Conservation (phyloP, 139 green algal species). For the Chlorella vulgaris region DNA sequence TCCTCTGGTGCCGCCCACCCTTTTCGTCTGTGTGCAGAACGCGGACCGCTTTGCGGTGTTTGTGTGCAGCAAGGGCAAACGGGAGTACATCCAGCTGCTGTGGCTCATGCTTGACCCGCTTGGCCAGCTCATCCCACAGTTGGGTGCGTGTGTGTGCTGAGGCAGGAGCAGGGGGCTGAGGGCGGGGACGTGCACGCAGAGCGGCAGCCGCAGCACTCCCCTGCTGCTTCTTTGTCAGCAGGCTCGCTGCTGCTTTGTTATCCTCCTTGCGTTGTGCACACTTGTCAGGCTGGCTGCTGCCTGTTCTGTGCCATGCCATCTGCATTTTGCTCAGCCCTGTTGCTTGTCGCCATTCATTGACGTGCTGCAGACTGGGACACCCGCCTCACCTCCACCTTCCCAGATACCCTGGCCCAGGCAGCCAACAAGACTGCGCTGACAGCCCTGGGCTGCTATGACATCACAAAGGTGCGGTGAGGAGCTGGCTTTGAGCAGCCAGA, state of each 20-base stretch:
- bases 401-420: constrained; percentile 36
- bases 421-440: constrained; percentile 44
- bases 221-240: no score
- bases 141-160: constrained; percentile 15
- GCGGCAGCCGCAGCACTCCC: no score
- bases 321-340: no score
- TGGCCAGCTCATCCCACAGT: constrained; percentile 22
- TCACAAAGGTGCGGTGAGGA: background rate
- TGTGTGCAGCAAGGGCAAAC: constrained; percentile 53
- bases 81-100: constrained; percentile 54
- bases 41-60: constrained; percentile 31
- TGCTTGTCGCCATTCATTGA: background rate
- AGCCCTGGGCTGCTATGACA: constrained; percentile 39
- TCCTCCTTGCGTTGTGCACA: no score
- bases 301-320: no score
- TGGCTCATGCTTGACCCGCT: constrained; percentile 43
- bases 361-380: constrained; percentile 34
- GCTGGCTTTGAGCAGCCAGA: background rate
- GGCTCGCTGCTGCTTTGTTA: no score
- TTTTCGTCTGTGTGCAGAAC: constrained; percentile 19
- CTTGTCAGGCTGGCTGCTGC: no score
- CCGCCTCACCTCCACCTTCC: constrained; percentile 43
- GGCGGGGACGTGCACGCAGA: no score
- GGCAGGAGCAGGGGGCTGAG: background rate
- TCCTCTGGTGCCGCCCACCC: no score